These are phyloP conservation scores for Juglanconis sp. DNA, from an alignment of 2,329 filamentous ascomycete genomes.

Conservation along the genomic window DNA sequence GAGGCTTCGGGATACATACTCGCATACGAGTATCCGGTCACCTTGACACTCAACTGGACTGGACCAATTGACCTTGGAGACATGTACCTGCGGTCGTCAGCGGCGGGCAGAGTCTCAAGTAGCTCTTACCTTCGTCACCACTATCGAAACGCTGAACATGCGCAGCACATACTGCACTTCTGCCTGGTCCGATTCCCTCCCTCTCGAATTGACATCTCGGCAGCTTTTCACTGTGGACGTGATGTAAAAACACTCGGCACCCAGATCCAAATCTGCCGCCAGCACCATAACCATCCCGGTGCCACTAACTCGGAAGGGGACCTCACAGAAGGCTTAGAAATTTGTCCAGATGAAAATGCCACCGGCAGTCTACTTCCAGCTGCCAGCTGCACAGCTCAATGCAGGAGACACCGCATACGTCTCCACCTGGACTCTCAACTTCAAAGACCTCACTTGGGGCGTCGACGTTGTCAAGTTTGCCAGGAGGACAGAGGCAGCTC, in stretches of 20 bases:
- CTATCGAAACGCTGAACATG: neutral
- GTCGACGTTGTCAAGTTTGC: constrained; percentile 19
- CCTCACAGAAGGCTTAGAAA: constrained; percentile 14
- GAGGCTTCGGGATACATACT: constrained; percentile 31
- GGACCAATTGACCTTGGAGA: constrained; percentile 37
- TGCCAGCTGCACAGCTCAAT: constrained; percentile 12
- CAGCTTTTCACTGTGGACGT: neutral
- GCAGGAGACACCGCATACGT: constrained; percentile 23
- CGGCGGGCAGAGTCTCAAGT: constrained; percentile 31
- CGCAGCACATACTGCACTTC: constrained; percentile 1
- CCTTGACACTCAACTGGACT: constrained; percentile 37
- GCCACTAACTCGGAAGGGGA: constrained; percentile 17
- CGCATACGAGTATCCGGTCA: constrained; percentile 38
- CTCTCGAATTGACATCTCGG: neutral
- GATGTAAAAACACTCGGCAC: neutral
- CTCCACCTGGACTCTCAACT: constrained; percentile 20
- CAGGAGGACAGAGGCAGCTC: constrained; percentile 8
- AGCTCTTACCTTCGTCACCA: constrained; percentile 17
- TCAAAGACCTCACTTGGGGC: constrained; percentile 18
- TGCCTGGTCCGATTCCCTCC: neutral
- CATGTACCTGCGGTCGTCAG: constrained; percentile 31
- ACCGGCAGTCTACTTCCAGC: constrained; percentile 13
- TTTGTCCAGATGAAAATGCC: constrained; percentile 5
- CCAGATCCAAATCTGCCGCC: neutral
- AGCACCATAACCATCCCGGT: constrained; percentile 4